Percentiles rank a stretch among this genome's conserved stretches.
Evolutionary conservation across 2,329 filamentous ascomycete genomes (phyloP).

Genomic region (Myotisia sp.): DNA sequence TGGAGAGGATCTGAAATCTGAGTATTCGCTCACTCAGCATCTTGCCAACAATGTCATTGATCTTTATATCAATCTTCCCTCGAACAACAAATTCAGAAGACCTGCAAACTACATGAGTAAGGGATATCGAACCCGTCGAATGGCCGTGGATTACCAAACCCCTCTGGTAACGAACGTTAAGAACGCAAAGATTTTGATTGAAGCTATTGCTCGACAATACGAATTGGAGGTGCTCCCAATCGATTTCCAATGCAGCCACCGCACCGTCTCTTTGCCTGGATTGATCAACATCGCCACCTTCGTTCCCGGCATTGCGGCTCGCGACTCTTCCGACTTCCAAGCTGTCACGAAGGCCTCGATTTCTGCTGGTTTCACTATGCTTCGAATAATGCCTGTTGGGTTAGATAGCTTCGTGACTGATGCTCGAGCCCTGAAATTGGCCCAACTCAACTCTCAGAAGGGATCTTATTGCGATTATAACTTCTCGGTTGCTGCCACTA

Average conservation of each 20-base stretch:
- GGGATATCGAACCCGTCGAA: conserved; percentile 88
- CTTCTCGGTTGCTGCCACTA: conserved; percentile 61
- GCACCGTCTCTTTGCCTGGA: conserved; percentile 57
- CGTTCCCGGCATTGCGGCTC: conserved; percentile 55
- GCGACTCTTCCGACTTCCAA: conserved; percentile 53
- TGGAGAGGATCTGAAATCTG: conserved; percentile 74
- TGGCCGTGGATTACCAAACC: conserved; percentile 97
- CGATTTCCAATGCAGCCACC: conserved; percentile 85
- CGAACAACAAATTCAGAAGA: conserved; percentile 89
- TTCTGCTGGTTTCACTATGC: conserved; percentile 64
- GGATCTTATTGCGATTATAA: conserved; percentile 66
- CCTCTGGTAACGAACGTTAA: conserved; percentile 97
- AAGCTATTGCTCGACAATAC: conserved; percentile 82
- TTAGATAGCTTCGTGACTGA: conserved; percentile 60
- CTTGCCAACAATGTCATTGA: conserved; percentile 96
- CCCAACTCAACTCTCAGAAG: conserved; percentile 54
- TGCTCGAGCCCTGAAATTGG: conserved; percentile 53
- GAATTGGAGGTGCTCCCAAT: conserved; percentile 67
- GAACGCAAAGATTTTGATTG: conserved; percentile 93
- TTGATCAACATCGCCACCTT: conserved; percentile 69
- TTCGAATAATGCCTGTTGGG: conserved; percentile 63
- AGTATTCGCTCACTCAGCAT: conserved; percentile 94
- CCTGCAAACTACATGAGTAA: conserved; percentile 98
- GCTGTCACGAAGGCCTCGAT: conserved; percentile 59
- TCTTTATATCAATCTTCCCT: conserved; percentile 98